Evolutionary conservation across 75 land plant species (phyloP).

Genomic region (Cupressus sempervirens): DNA sequence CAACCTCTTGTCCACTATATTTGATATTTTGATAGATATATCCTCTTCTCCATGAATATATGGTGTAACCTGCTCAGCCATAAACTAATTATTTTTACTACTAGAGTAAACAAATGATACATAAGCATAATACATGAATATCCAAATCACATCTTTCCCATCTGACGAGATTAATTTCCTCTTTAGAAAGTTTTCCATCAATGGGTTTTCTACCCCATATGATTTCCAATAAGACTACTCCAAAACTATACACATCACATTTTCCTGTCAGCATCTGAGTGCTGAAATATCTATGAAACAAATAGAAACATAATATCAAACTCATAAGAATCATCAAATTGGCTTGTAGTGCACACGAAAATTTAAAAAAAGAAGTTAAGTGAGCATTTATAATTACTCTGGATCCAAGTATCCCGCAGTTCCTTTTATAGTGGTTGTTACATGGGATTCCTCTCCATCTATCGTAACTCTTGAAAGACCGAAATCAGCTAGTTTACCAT

Average conservation of each 20-base stretch:
- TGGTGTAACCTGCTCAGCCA: not conserved
- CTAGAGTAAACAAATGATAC: not conserved
- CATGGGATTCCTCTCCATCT: not conserved
- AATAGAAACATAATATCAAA: not conserved
- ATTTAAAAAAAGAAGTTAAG: not conserved
- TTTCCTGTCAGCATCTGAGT: conserved; percentile 10
- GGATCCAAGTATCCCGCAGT: conserved; percentile 18
- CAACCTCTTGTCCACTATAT: not conserved
- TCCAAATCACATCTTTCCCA: not conserved
- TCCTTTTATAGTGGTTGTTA: not conserved
- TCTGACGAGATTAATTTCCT: not conserved
- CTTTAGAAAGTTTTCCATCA: not conserved
- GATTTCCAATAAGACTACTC: conserved; percentile 10
- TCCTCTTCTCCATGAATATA: not conserved
- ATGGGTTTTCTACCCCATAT: not conserved
- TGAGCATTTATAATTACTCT: conserved; percentile 10
- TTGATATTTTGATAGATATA: not conserved
- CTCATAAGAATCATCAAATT: no score
- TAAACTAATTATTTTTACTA: not conserved
- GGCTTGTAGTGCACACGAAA: no score
- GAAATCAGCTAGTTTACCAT: conserved; percentile 18
- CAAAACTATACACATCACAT: conserved; percentile 19
- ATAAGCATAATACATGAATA: not conserved
- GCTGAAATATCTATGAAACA: not conserved
- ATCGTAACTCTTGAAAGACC: conserved; percentile 10